Evolutionary conservation across 2,329 filamentous ascomycete genomes (phyloP), one percentile per base, ranked within the genome.

Genomic region (Colletotrichum gloeosporioides): DNA sequence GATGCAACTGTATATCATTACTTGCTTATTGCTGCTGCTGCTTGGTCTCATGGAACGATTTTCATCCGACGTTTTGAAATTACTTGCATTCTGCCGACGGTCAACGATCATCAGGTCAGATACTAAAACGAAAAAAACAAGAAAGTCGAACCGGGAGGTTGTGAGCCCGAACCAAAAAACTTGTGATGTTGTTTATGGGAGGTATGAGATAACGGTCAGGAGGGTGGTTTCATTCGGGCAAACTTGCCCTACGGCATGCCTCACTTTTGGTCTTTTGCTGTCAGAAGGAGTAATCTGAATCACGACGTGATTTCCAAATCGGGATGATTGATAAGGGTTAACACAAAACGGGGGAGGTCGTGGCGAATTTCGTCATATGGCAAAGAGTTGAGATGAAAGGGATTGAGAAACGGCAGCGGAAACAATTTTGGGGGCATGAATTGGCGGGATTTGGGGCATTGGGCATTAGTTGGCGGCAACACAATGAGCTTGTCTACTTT

Each of bases 121-220:
- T 39, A 71, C 22, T 49, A 36, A 76, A 61, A 39, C 68, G 64
- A 63, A 44, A 63, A 44, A 61, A 76, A 73, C 62, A 70, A 69
- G 73, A 64, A 73, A 69, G 55, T 76, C 69, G 69, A 76, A 76
- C 69, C 73, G 69, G 63, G 63, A 73, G 55, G 57, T 69, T 16
- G 39, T 7, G 63, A 64, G 55, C 22, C 63, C 63, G 69, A 63
- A 53, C 68, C 68, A 63, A 13, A 61, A 18, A 62, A n/a, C 39
- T 29, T 8, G 53, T 2, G 4, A 25, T 61, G 57, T 29, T 8
- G 31, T 49, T 25, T 2, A 25, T 27, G 18, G 27, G 57, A 7
- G 1, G 10, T 25, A 18, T 29, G 22, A 0, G 32, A 67, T n/a
- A 27, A 53, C 32, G 39, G 15, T 34, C n/a, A 49, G 29, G 22